Evolutionary conservation across 345 rosid genomes (phyloP), one percentile per base, ranked within the genome.

Genomic region (Eucalyptus urophylla): DNA sequence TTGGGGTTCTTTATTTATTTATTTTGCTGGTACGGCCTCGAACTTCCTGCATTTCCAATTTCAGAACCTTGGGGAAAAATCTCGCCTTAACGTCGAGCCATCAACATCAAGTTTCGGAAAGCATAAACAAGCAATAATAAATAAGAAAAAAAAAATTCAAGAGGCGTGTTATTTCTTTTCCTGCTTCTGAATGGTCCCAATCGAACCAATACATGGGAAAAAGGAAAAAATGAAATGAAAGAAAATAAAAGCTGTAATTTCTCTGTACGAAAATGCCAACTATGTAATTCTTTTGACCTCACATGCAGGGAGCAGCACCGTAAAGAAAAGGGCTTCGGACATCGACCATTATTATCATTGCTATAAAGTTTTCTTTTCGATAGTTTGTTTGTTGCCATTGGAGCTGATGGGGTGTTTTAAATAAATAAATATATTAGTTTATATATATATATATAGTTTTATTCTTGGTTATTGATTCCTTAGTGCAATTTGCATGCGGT

Each of bases 401-500:
- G 80, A 44, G 13, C 6, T 33, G 44, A 9, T 69, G 44, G 21
- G 80, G 0, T 8, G 24, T 33, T 15, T 67, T 31, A 62, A 7
- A 29, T 29, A 29, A 29, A 62, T 27, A 62, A 62, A 24, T 56
- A 56, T 24, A 56, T 56, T 56, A 22, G 21, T 56, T 5, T 40
- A 40, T 40, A 60, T 25, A 58, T 25, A n/a, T 29, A 7, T n/a
- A 11, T 14, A 24, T 22, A 56, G 43, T 69, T 31, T 16, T 67
- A 15, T 69, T 17, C 11, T 37, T 43, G 27, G 47, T 76, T 76
- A 40, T 76, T 22, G 85, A 40, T 76, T 40, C 85, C 44, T 76
- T 2, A 76, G 47, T 76, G 88, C 88, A 89, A 43, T 90, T 86
- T 72, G 92, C 93, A 88, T 89, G 92, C 89, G 90, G 85, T 24